Evolutionary conservation across 2,329 filamentous ascomycete genomes (phyloP).

Genomic region (Xylaria sp.): DNA sequence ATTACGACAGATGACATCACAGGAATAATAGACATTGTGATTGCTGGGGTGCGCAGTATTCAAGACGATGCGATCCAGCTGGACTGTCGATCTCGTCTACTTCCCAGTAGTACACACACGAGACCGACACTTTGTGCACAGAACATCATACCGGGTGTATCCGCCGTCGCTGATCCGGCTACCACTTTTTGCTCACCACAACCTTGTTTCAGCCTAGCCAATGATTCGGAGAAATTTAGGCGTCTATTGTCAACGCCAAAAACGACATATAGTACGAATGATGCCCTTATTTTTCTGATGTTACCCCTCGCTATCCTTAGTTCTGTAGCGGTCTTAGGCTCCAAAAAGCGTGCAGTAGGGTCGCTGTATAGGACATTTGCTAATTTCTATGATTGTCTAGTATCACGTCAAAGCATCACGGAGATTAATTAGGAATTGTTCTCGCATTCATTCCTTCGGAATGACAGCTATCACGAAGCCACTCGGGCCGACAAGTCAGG

Average conservation of each 20-base stretch:
- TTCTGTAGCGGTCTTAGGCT: neutral
- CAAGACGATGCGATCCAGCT: slow-evolving; percentile 32
- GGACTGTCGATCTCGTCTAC: slow-evolving; percentile 41
- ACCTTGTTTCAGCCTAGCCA: slow-evolving; percentile 43
- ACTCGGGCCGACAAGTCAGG: neutral
- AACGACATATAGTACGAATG: slow-evolving; percentile 40
- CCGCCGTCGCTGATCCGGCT: slow-evolving; percentile 46
- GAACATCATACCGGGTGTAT: slow-evolving; percentile 42
- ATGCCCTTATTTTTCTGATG: neutral
- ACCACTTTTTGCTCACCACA: slow-evolving; percentile 48
- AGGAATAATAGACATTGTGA: slow-evolving; percentile 49
- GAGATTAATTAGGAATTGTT: slow-evolving; percentile 47
- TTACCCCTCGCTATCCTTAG: neutral
- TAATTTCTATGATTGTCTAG: slow-evolving; percentile 15
- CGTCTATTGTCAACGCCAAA: slow-evolving; percentile 25
- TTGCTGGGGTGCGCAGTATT: slow-evolving; percentile 41
- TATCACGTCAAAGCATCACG: slow-evolving; percentile 50
- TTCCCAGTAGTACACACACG: slow-evolving; percentile 35
- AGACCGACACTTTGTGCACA: slow-evolving; percentile 39
- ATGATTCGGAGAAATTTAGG: slow-evolving; percentile 16
- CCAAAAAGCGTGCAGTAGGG: neutral
- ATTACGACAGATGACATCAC: slow-evolving; percentile 46
- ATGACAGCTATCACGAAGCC: slow-evolving; percentile 13
- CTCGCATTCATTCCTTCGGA: slow-evolving; percentile 20
- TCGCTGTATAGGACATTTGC: neutral